A percentile compares a stretch with the other conserved stretches of the same genome.
Conservation (phyloP, 106 monocot species). For the Dioscorea zingiberensis region DNA sequence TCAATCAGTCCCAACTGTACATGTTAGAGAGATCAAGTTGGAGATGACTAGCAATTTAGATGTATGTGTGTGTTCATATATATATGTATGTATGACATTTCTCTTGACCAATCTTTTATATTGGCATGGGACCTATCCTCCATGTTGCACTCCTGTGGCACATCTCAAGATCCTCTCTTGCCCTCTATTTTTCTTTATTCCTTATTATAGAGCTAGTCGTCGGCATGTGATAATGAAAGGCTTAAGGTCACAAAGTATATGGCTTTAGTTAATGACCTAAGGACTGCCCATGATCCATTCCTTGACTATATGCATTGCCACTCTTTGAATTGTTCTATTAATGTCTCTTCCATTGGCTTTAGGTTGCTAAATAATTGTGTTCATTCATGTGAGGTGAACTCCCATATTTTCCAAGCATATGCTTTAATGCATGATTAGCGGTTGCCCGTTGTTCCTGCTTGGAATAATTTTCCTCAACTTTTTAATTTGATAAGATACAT, state of each 20-base stretch:
- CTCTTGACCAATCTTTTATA: too few species aligned
- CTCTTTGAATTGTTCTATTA: too few species aligned
- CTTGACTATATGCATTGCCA: too few species aligned
- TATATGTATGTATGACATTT: too few species aligned
- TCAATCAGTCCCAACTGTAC: too few species aligned
- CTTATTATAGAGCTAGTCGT: neutral
- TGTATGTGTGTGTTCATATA: too few species aligned
- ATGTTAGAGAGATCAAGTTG: too few species aligned
- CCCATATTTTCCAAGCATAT: neutral
- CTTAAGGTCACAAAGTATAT: neutral
- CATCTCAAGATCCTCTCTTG: too few species aligned
- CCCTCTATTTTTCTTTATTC: neutral
- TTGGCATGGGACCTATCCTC: too few species aligned
- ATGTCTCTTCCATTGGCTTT: constrained; percentile 1
- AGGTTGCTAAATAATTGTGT: neutral
- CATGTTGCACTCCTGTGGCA: too few species aligned
- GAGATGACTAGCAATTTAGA: too few species aligned
- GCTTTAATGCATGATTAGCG: neutral
- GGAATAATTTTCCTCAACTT: neutral
- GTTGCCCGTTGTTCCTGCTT: neutral
- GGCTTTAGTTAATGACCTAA: neutral
- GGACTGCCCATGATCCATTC: neutral
- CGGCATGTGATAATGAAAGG: neutral
- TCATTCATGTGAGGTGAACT: neutral
- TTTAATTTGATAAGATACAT: neutral